Evolutionary conservation across 345 rosid genomes (phyloP).

Genomic region (Dipteronia sinensis): DNA sequence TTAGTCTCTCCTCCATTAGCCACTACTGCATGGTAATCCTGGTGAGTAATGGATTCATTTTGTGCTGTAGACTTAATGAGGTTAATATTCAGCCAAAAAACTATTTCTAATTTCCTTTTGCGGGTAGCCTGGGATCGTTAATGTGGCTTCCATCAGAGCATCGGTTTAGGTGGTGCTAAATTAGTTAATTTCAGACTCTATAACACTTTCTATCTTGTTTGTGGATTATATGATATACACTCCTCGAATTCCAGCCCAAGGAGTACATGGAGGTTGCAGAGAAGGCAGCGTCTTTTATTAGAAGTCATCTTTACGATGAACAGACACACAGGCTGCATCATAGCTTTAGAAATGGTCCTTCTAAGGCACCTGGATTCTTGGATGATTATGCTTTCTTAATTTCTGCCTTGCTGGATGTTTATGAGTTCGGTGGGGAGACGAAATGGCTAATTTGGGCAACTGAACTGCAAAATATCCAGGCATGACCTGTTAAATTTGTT

Average conservation of each 20-base stretch:
- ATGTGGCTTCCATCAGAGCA: not conserved
- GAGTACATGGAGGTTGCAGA: conserved; percentile 83
- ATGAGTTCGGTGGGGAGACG: conserved; percentile 66
- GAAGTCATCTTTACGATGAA: conserved; percentile 62
- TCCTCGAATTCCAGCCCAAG: conserved; percentile 55
- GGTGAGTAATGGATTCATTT: not conserved
- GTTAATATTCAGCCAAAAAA: not conserved
- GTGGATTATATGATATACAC: not conserved
- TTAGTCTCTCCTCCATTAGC: not conserved
- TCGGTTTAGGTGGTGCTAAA: not conserved
- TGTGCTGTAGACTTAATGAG: not conserved
- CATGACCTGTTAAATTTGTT: conserved; percentile 22
- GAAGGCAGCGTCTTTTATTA: conserved; percentile 77
- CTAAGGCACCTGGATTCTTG: conserved; percentile 91
- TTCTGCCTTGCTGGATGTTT: conserved; percentile 80
- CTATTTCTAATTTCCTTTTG: not conserved
- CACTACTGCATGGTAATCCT: not conserved
- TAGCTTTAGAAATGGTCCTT: conserved; percentile 85
- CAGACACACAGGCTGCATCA: conserved; percentile 67
- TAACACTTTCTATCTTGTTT: not conserved
- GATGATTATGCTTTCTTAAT: conserved; percentile 95
- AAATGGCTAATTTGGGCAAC: conserved; percentile 81
- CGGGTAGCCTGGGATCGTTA: not conserved
- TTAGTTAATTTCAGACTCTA: not conserved
- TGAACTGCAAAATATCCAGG: conserved; percentile 84